Evolutionary conservation across 805 yeast genomes (phyloP).

Genomic region (Candida ovalis): DNA sequence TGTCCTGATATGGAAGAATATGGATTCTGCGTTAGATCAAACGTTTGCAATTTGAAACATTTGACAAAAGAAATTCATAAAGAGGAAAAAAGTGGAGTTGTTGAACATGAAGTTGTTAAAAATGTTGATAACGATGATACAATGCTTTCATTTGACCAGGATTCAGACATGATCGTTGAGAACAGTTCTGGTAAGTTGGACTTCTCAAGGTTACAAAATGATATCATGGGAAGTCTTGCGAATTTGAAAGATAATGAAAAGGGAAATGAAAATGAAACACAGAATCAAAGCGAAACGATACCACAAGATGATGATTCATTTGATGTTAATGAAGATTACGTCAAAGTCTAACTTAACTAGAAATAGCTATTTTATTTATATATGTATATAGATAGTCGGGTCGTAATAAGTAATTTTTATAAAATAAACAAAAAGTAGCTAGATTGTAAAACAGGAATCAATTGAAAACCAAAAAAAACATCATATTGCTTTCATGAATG

Average conservation of each 20-base stretch:
- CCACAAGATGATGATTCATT: slow-evolving; percentile 11
- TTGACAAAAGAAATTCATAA: slow-evolving; percentile 15
- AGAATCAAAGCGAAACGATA: slow-evolving; percentile 3
- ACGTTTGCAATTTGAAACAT: slow-evolving; percentile 52
- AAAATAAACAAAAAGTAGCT: not conserved
- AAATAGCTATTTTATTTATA: not conserved
- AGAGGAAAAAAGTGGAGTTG: not conserved
- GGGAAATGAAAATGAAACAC: slow-evolving; percentile 3
- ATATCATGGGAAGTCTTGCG: slow-evolving; percentile 12
- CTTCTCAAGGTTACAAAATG: slow-evolving; percentile 12
- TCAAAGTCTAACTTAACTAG: slow-evolving; percentile 3
- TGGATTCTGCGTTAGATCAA: slow-evolving; percentile 55
- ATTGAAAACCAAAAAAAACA: no score
- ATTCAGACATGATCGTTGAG: not conserved
- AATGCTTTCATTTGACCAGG: slow-evolving; percentile 19
- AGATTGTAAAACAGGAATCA: not conserved
- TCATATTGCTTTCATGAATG: no score
- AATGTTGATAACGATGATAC: slow-evolving; percentile 32
- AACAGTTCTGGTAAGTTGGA: slow-evolving; percentile 13
- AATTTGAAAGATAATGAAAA: slow-evolving; percentile 2
- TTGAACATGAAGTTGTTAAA: slow-evolving; percentile 14
- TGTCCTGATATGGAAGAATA: slow-evolving; percentile 71
- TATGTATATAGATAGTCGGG: not conserved
- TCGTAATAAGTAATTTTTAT: not conserved
- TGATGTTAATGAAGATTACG: slow-evolving; percentile 20